Evolutionary conservation across 2,329 filamentous ascomycete genomes (phyloP), one percentile per base, ranked within the genome.

Genomic region (Aspergillus persii): DNA sequence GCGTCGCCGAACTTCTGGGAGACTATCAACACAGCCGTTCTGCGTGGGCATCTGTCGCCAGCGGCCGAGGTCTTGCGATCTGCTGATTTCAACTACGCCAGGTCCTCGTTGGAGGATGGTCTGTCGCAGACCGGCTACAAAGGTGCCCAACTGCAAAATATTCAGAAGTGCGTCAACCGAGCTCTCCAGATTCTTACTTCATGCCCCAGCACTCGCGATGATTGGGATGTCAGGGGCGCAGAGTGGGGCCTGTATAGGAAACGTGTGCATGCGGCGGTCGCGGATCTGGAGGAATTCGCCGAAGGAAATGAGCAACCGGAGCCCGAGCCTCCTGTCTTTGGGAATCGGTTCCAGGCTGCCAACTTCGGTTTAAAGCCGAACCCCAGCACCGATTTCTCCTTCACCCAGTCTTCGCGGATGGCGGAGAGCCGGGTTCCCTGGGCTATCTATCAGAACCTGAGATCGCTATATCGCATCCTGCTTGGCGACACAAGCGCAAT

Each of bases 401-500:
- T 90, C 55, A 85, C 83, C 74, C 89, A 82, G 77, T 89, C 76
- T 72, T 91, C 79, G 54, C 80, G 83, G 52, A 90, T 89, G 75
- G 92, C 92, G 2, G 90, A 93, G 68, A 96, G 91, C 69, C 88
- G 89, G 66, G 89, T 97, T 36, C 94, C 93, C 0, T 96, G 91
- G 90, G 86, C 90, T 27, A 86, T 98, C 30, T 97, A 96, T 72
- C 89, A 96, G 71, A 92, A 89, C 66, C 79, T 98, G 55, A 86
- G 89, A 65, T 87, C 86, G 11, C 78, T 97, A 5, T 97, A 96
- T 72, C 88, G 88, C 36, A 88, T 96, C 61, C 78, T 96, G 1
- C 83, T 95, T 4, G 93, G 94, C 39, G 86, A 89, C 63, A 82
- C 86, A 8, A 84, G 88, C 39, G 87, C 92, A 23, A 91, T 97